Percentiles rank a stretch among this genome's conserved stretches.
Evolutionary conservation across 768 basidiomycete genomes (phyloP).

Genomic region (Infundibulicybe gibba): DNA sequence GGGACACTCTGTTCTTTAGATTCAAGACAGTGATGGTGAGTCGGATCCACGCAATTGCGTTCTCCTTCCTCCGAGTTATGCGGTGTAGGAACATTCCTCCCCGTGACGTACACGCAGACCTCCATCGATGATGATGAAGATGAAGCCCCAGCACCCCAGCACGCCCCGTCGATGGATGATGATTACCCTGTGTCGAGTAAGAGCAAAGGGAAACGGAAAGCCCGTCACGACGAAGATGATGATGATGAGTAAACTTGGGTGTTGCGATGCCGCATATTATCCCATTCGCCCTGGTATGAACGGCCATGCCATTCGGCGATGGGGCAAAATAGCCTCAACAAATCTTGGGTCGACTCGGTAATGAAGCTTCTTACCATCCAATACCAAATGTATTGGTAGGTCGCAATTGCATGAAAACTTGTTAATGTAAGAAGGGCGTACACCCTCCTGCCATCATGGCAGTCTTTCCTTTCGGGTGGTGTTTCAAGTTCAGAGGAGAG

Average conservation of each 20-base stretch:
- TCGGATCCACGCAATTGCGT: slow-evolving; percentile 9
- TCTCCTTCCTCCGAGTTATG: slow-evolving; percentile 9
- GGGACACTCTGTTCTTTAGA: slow-evolving; percentile 39
- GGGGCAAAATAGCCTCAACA: no score
- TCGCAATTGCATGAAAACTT: no score
- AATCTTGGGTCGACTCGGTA: no score
- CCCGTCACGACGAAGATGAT: slow-evolving; percentile 23
- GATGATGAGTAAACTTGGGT: neutral
- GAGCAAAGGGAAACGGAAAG: slow-evolving; percentile 67
- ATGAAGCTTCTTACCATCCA: no score
- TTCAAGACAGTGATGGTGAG: slow-evolving; percentile 5
- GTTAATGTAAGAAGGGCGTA: no score
- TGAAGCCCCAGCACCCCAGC: slow-evolving; percentile 25
- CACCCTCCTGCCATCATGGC: no score
- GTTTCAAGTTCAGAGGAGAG: no score
- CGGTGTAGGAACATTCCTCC: slow-evolving; percentile 50
- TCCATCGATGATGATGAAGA: slow-evolving; percentile 62
- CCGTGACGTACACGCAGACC: slow-evolving; percentile 57
- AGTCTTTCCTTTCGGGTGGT: no score
- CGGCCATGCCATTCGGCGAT: no score
- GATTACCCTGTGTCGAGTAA: slow-evolving; percentile 21
- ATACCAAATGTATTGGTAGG: no score
- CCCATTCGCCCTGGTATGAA: no score
- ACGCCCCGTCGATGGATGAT: slow-evolving; percentile 9
- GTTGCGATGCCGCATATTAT: no score